Conservation (phyloP, 148 eudicot genomes). For the Euryodendron excelsum region DNA sequence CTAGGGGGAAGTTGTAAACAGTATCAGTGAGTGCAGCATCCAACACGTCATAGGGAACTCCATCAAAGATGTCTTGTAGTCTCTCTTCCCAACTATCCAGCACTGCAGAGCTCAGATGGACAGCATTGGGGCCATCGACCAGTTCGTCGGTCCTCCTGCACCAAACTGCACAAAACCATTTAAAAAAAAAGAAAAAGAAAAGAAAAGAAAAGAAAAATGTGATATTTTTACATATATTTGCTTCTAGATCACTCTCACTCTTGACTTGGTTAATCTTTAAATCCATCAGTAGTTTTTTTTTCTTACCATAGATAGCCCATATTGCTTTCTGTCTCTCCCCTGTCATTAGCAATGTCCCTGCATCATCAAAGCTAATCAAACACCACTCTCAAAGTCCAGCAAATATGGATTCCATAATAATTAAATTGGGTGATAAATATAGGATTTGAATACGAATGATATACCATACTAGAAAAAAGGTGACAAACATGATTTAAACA, state of each 20-base stretch:
- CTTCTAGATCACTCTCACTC: background rate
- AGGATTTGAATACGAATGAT: too few species aligned
- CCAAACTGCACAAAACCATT: constrained; percentile 44
- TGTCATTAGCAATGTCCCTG: constrained; percentile 59
- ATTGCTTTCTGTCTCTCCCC: constrained; percentile 54
- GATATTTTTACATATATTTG: background rate
- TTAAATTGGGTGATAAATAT: too few species aligned
- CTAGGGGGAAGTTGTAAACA: constrained; percentile 47
- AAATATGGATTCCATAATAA: background rate
- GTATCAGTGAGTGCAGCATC: constrained; percentile 63
- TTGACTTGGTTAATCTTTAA: background rate
- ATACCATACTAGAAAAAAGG: too few species aligned
- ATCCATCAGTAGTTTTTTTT: background rate
- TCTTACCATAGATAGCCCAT: constrained; percentile 62
- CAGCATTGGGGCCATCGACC: constrained; percentile 55
- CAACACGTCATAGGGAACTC: constrained; percentile 48
- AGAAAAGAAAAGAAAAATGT: background rate
- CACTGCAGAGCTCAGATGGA: constrained; percentile 16
- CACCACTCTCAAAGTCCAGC: too few species aligned
- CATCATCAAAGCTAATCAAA: constrained; percentile 11
- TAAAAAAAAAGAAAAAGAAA: background rate
- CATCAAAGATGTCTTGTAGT: constrained; percentile 48
- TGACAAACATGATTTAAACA: too few species aligned
- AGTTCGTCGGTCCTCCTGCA: constrained; percentile 57
- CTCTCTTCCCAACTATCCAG: constrained; percentile 60